These are phyloP conservation scores for Dictyostelium brefeldianum DNA, from an alignment of 78 protist species.

Conservation along the genomic window DNA sequence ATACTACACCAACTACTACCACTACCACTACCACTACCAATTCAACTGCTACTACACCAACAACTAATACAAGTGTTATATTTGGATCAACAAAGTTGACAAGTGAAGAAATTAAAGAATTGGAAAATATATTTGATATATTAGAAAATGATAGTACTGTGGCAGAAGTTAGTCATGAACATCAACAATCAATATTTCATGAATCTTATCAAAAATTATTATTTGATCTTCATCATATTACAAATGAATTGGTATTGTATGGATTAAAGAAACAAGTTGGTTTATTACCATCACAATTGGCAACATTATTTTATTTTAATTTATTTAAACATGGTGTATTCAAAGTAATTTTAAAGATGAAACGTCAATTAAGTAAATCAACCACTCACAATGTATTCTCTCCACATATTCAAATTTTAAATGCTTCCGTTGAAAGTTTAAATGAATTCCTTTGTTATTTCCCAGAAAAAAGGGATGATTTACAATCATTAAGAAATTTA, in stretches of 20 bases:
- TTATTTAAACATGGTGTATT: constrained; percentile 43
- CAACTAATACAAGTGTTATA: background rate
- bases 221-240: constrained; percentile 66
- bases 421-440: constrained; percentile 40
- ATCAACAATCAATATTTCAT: constrained; percentile 12
- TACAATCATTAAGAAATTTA: constrained; percentile 31
- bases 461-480: constrained; percentile 79
- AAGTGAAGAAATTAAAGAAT: constrained; percentile 25
- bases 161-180: background rate
- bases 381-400: background rate
- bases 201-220: constrained; percentile 37
- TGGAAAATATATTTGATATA: constrained; percentile 10
- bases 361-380: background rate
- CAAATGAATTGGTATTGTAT: constrained; percentile 68
- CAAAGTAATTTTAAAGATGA: background rate
- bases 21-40: no score
- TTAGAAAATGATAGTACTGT: background rate
- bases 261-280: constrained; percentile 81
- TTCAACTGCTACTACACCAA: background rate
- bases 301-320: constrained; percentile 60
- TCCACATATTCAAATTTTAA: constrained; percentile 7
- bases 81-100: constrained; percentile 3
- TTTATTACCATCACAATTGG: constrained; percentile 70
- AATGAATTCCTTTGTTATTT: constrained; percentile 69
- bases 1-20: background rate